phyloP scores from a whole-genome alignment of 257 asterid genomes.

The Nicotiana paniculata region DNA sequence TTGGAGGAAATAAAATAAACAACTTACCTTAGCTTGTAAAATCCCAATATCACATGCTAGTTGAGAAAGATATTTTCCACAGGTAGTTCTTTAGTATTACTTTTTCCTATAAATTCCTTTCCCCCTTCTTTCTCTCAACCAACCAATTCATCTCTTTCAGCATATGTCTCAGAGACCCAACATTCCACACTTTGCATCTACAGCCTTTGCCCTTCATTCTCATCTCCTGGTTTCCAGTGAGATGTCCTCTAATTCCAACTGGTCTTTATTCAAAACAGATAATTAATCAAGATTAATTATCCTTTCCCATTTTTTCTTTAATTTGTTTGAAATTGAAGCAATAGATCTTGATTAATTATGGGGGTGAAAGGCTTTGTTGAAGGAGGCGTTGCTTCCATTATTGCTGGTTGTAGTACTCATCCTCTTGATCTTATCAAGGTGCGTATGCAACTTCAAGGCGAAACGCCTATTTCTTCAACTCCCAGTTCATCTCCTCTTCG shows the following conservation, averaged over 20 bases:
- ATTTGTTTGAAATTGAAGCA: background rate
- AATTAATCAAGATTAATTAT: background rate
- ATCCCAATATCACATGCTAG: background rate
- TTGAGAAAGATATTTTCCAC: background rate
- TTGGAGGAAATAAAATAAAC: no score
- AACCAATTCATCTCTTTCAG: background rate
- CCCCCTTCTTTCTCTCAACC: background rate
- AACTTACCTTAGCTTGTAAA: background rate
- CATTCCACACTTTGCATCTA: constrained; percentile 74
- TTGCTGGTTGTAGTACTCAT: constrained; percentile 85
- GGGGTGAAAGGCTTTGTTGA: constrained; percentile 83
- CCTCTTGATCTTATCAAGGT: constrained; percentile 82
- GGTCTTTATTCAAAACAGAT: constrained; percentile 18
- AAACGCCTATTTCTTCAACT: constrained; percentile 15
- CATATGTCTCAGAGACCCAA: constrained; percentile 79
- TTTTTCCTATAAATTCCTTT: constrained; percentile 28
- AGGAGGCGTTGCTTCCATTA: constrained; percentile 84
- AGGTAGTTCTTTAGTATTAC: constrained; percentile 2
- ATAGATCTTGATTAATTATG: constrained; percentile 22
- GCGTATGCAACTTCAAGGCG: constrained; percentile 88
- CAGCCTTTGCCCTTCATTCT: constrained; percentile 63
- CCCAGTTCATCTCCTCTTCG: constrained; percentile 26
- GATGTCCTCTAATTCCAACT: constrained; percentile 57
- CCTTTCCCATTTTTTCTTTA: background rate
- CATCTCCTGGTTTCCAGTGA: constrained; percentile 96